phyloP scores from a whole-genome alignment of 306 rosid genomes.

The Sphenostylis stenocarpa region DNA sequence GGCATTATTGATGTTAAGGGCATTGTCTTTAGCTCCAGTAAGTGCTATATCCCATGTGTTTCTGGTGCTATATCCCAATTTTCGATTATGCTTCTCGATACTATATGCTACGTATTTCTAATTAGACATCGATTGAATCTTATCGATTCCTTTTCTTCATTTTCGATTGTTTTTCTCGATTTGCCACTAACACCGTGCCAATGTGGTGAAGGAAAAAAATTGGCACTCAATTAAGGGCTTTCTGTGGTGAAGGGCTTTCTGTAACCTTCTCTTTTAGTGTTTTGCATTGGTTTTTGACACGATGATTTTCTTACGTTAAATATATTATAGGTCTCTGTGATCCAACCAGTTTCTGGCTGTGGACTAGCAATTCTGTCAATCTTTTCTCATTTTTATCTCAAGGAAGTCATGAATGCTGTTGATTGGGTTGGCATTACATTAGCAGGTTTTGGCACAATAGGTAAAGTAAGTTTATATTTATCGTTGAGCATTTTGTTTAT shows the following conservation, averaged over 20 bases:
- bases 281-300: neutral
- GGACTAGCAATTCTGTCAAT: slow-evolving; percentile 91
- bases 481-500: neutral
- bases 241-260: neutral
- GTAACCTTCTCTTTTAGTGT: neutral
- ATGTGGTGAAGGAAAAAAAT: neutral
- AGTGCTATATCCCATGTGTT: slow-evolving; percentile 41
- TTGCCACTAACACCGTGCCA: too few relatives aligned
- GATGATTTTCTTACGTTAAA: slow-evolving; percentile 26
- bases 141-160: too few relatives aligned
- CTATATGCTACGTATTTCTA: too few relatives aligned
- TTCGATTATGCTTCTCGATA: too few relatives aligned
- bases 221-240: slow-evolving; percentile 1
- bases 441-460: slow-evolving; percentile 93
- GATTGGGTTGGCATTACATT: slow-evolving; percentile 89
- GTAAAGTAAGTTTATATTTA: slow-evolving; percentile 62
- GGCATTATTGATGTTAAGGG: slow-evolving; percentile 81
- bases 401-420: slow-evolving; percentile 83
- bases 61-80: too few relatives aligned
- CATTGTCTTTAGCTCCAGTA: slow-evolving; percentile 86
- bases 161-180: too few relatives aligned
- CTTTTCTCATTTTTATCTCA: slow-evolving; percentile 87
- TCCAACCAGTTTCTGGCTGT: slow-evolving; percentile 93
- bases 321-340: slow-evolving; percentile 68
- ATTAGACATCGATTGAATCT: too few relatives aligned